Evolutionary conservation across 2,329 filamentous ascomycete genomes (phyloP).

Genomic region (Pleurostoma richardsiae): DNA sequence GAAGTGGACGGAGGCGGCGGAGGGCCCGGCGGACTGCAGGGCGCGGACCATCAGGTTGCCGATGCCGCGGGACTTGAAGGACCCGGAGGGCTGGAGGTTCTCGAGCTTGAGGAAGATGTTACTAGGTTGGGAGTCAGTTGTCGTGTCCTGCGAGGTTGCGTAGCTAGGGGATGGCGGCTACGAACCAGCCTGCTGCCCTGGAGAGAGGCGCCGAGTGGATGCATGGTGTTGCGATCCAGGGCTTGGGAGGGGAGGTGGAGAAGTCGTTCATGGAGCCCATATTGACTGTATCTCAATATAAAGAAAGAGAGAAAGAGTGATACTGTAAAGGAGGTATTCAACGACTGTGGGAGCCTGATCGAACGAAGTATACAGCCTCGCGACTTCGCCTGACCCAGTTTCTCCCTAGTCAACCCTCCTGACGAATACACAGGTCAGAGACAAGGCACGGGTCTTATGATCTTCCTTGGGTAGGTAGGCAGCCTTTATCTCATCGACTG

Average conservation of each 20-base stretch:
- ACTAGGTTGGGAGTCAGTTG: conserved; percentile 27
- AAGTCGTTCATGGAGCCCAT: conserved; percentile 21
- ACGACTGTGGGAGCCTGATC: background rate
- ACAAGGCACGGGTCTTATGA: too few relatives aligned
- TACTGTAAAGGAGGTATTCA: background rate
- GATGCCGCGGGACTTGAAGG: conserved; percentile 77
- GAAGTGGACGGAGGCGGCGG: conserved; percentile 51
- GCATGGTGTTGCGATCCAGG: conserved; percentile 66
- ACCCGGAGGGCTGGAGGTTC: conserved; percentile 74
- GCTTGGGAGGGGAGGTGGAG: conserved; percentile 20
- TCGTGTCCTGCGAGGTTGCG: background rate
- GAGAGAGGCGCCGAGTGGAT: conserved; percentile 61
- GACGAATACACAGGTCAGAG: too few relatives aligned
- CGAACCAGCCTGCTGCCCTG: conserved; percentile 62
- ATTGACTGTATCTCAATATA: background rate
- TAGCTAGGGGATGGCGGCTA: conserved; percentile 1
- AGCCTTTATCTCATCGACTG: too few relatives aligned
- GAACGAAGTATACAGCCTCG: too few relatives aligned
- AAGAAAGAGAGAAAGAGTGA: background rate
- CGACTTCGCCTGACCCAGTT: too few relatives aligned
- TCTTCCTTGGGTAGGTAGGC: too few relatives aligned
- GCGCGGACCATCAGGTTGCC: conserved; percentile 62
- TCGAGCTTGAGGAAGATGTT: conserved; percentile 81
- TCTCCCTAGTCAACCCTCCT: too few relatives aligned
- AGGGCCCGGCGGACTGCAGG: conserved; percentile 17